Base-by-base conservation (phyloP, 2,329 filamentous ascomycete genomes). In the Epichloe typhina region DNA sequence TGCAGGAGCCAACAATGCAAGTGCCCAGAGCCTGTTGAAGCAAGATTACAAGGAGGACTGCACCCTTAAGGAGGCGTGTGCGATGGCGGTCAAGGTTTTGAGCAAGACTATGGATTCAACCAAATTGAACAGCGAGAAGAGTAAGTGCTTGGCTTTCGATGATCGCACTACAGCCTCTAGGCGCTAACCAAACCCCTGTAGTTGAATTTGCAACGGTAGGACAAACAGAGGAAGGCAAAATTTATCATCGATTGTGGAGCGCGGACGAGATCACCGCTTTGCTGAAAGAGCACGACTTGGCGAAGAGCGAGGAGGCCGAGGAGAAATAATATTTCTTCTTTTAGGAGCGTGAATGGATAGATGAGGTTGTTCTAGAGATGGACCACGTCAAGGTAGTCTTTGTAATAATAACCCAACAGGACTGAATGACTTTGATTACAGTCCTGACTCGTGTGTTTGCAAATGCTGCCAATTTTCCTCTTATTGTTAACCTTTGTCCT, bases 31-130 rank as follows among this genome's bases (percentile, higher is more conserved):
- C 71, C 71, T 98, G 70, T 72, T 98, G 69, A 98, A 98, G 80
- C 93, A 98, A 70, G 93, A 98, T 70, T 98, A 98, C 75, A 96
- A 97, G 77, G 93, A 98, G 72, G 90, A 97, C 61, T 97, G 90
- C 69, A 85, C 88, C 58, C 70, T 98, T 64, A 88, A 95, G 74
- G 93, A 98, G 74, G 93, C 94, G 4, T 98, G 93, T 67, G 89
- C 86, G 50, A 85, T 96, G 77, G 93, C 93, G 11, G 93, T 98
- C 67, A 98, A 98, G 79, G 93, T 98, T 56, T 73, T 98, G 58
- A 97, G 93, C 79, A 98, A 98, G 83, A 98, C 93, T 5, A 98
- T 98, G 94, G 93, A 98, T 69, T 95, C 90, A 50, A 97, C 91
- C 50, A 98, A 96, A 77, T 73, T 98, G 65, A 96, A 89, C 75